Conservation (phyloP, 805 yeast species). For the Starmera quercuum region DNA sequence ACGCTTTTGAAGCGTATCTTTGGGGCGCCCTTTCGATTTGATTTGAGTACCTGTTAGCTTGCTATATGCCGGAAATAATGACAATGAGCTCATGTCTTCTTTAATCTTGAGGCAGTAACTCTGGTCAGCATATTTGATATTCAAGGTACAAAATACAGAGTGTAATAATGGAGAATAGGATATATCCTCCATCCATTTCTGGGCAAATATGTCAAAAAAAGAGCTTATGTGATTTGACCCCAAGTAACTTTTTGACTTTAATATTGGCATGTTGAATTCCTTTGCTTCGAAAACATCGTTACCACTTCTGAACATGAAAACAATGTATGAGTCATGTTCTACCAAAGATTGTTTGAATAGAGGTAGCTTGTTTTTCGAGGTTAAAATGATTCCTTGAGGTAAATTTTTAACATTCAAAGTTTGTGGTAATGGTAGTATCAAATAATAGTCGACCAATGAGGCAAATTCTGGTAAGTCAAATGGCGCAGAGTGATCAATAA, state of each 20-base stretch:
- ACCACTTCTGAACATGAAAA: conserved; percentile 27
- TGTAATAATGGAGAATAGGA: conserved; percentile 27
- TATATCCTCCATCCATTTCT: conserved; percentile 29
- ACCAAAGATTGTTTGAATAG: conserved; percentile 20
- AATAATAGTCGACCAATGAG: conserved; percentile 28
- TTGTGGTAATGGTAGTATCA: conserved; percentile 28
- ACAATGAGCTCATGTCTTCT: conserved; percentile 22
- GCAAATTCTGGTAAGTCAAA: conserved; percentile 29
- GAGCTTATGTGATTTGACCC: conserved; percentile 6
- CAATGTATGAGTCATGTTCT: conserved; percentile 27
- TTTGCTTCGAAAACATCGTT: conserved; percentile 5
- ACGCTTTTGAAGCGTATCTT: no score
- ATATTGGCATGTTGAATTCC: conserved; percentile 8
- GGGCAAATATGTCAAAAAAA: conserved; percentile 35
- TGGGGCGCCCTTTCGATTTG: background rate
- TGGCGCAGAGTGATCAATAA: conserved; percentile 27
- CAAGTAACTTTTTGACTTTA: conserved; percentile 4
- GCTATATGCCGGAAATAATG: conserved; percentile 21
- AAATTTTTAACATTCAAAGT: conserved; percentile 10
- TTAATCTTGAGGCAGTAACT: conserved; percentile 34
- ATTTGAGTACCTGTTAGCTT: background rate
- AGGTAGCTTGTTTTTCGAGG: conserved; percentile 13
- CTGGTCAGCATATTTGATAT: conserved; percentile 9
- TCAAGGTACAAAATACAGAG: conserved; percentile 37
- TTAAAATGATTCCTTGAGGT: conserved; percentile 5